Evolutionary conservation across 352 stramenopile species (phyloP).

Genomic region (Phytopythium oedochilum): DNA sequence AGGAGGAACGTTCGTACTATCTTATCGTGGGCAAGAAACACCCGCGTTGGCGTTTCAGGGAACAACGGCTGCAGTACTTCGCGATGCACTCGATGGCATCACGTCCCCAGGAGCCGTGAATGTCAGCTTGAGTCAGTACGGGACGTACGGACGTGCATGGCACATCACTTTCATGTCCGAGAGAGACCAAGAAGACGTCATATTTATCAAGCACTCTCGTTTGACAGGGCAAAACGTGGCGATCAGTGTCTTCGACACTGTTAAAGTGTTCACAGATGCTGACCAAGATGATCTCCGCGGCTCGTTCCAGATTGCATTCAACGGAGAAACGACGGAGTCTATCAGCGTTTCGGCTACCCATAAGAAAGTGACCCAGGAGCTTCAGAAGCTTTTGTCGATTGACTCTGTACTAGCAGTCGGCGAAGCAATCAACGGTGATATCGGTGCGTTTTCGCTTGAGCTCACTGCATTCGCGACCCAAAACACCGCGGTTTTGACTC

Average conservation of each 20-base stretch:
- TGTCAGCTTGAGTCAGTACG: conserved; percentile 66
- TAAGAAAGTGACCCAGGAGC: conserved; percentile 61
- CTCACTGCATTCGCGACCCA: conserved; percentile 36
- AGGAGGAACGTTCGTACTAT: conserved; percentile 88
- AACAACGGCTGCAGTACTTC: conserved; percentile 81
- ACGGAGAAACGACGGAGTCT: conserved; percentile 38
- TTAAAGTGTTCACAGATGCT: conserved; percentile 59
- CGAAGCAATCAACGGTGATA: conserved; percentile 26
- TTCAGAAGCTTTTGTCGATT: conserved; percentile 56
- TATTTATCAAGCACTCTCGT: conserved; percentile 74
- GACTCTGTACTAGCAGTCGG: conserved; percentile 63
- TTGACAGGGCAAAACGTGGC: conserved; percentile 66
- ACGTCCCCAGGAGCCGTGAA: conserved; percentile 76
- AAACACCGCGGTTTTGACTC: conserved; percentile 28
- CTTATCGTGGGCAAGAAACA: conserved; percentile 83
- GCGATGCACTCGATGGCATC: conserved; percentile 86
- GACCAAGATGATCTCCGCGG: conserved; percentile 53
- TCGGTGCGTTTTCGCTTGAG: conserved; percentile 53
- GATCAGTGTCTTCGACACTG: conserved; percentile 64
- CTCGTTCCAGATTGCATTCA: conserved; percentile 54
- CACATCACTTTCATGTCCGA: conserved; percentile 87
- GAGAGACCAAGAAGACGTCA: conserved; percentile 43
- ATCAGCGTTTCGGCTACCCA: conserved; percentile 64
- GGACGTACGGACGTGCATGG: conserved; percentile 80
- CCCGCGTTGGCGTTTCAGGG: conserved; percentile 51